Conservation (phyloP, 306 rosid species). For the Ziziphus jujuba region DNA sequence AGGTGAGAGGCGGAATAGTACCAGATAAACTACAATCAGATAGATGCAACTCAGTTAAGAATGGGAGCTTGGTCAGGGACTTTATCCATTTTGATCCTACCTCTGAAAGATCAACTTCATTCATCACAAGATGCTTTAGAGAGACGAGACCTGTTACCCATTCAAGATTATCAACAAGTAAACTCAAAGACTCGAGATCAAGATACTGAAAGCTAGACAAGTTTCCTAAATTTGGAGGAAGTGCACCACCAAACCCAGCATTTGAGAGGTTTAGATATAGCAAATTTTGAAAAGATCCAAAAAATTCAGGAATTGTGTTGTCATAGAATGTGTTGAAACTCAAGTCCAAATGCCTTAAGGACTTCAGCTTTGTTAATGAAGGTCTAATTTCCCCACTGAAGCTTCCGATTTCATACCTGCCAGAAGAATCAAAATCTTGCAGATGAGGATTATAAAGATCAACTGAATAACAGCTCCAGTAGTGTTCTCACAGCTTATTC, state of each 20-base stretch:
- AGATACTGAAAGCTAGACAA: slow-evolving; percentile 37
- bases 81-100: slow-evolving; percentile 30
- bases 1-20: slow-evolving; percentile 22
- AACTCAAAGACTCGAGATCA: slow-evolving; percentile 8
- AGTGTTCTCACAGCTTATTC: too few species aligned
- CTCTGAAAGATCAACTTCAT: slow-evolving; percentile 35
- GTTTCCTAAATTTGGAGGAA: slow-evolving; percentile 41
- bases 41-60: slow-evolving; percentile 39
- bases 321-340: slow-evolving; percentile 43
- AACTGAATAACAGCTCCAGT: too few species aligned
- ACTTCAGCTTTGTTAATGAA: slow-evolving; percentile 24
- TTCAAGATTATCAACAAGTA: slow-evolving; percentile 21
- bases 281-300: slow-evolving; percentile 41
- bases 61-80: slow-evolving; percentile 23
- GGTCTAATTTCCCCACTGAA: too few species aligned
- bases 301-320: slow-evolving; percentile 25
- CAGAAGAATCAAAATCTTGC: slow-evolving; percentile 27
- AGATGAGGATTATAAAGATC: not conserved
- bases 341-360: slow-evolving; percentile 42
- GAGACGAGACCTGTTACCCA: slow-evolving; percentile 39
- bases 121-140: slow-evolving; percentile 40
- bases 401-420: too few species aligned
- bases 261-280: slow-evolving; percentile 40
- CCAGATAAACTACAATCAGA: slow-evolving; percentile 15
- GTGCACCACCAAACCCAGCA: slow-evolving; percentile 33